Evolutionary conservation across 179 eudicot genomes (phyloP).

Genomic region (Gypsophila paniculata): DNA sequence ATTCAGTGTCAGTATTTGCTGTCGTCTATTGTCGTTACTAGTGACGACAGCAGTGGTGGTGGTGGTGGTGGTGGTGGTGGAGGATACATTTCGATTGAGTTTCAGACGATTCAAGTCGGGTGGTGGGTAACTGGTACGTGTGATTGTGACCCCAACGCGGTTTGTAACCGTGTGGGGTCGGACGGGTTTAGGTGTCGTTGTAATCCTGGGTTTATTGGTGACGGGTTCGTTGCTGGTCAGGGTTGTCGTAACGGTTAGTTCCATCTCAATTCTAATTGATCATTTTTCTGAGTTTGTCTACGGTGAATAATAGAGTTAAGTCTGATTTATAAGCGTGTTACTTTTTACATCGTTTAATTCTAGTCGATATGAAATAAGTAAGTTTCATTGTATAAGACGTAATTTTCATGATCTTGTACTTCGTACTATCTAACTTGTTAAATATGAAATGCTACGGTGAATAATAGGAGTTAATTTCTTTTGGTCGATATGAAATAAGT

Average conservation of each 20-base stretch:
- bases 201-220: slow-evolving; percentile 49
- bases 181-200: slow-evolving; percentile 47
- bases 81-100: slow-evolving; percentile 36
- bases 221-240: slow-evolving; percentile 42
- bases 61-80: slow-evolving; percentile 3
- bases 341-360: too few relatives aligned
- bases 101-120: slow-evolving; percentile 47
- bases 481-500: too few relatives aligned
- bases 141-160: slow-evolving; percentile 39
- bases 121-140: slow-evolving; percentile 74
- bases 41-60: not conserved
- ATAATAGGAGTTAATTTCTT: too few relatives aligned
- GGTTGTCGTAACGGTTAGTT: slow-evolving; percentile 54
- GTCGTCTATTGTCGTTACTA: slow-evolving; percentile 37
- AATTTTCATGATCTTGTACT: too few relatives aligned
- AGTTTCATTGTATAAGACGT: too few relatives aligned
- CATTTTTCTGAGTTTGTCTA: not conserved
- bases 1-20: slow-evolving; percentile 37
- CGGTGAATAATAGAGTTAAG: too few relatives aligned
- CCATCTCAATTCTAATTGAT: not conserved
- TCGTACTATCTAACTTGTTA: too few relatives aligned
- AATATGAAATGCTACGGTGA: too few relatives aligned
- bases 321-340: too few relatives aligned
- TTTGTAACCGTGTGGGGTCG: slow-evolving; percentile 27
- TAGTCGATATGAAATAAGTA: too few relatives aligned